Conservation (phyloP, 2,329 filamentous ascomycete species). For the Curvularia sp. region DNA sequence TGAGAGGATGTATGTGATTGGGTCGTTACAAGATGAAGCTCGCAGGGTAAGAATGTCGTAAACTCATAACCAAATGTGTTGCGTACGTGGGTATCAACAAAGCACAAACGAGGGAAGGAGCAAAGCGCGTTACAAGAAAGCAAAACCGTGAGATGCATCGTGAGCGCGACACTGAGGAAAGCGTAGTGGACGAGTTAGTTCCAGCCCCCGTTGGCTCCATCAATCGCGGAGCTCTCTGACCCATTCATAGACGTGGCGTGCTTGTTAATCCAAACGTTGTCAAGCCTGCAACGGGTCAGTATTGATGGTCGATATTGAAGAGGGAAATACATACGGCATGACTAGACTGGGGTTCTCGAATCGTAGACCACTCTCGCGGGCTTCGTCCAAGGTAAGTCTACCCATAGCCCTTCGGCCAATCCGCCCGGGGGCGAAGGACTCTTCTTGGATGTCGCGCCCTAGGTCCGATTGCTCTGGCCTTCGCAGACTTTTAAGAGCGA, state of each 20-base stretch:
- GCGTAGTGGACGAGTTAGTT: constrained; percentile 5
- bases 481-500: constrained; percentile 85
- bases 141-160: constrained; percentile 17
- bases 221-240: constrained; percentile 32
- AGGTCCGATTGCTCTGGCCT: constrained; percentile 63
- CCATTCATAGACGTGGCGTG: constrained; percentile 31
- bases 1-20: not conserved
- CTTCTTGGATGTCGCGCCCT: constrained; percentile 56
- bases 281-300: constrained; percentile 59
- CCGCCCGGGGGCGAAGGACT: constrained; percentile 26
- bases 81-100: constrained; percentile 22
- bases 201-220: constrained; percentile 29
- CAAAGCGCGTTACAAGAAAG: constrained; percentile 16
- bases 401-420: constrained; percentile 20
- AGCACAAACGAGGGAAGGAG: constrained; percentile 5
- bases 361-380: constrained; percentile 70
- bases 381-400: constrained; percentile 74
- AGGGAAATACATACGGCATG: constrained; percentile 63
- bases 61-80: constrained; percentile 8
- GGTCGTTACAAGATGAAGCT: not conserved
- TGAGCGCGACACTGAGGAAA: constrained; percentile 9
- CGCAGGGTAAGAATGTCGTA: not conserved
- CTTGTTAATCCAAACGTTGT: constrained; percentile 70
- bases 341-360: constrained; percentile 82
- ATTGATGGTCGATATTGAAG: not conserved